Conservation (phyloP, 2,329 filamentous ascomycete species). For the Tolypocladium nubicola region DNA sequence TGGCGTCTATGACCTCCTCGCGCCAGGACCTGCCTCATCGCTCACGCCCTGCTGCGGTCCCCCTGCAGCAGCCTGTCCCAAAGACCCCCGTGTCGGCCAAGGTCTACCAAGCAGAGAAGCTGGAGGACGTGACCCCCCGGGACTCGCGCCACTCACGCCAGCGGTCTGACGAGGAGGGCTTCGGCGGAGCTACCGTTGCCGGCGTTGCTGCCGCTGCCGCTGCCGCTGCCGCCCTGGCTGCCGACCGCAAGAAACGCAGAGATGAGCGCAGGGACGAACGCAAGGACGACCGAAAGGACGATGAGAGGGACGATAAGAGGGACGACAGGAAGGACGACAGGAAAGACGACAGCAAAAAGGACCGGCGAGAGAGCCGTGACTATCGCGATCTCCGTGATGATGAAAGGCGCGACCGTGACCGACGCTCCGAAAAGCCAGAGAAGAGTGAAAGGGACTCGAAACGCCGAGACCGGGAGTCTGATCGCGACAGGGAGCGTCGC, state of each 20-base stretch:
- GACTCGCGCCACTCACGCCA: conserved; percentile 19
- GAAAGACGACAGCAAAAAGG: not conserved
- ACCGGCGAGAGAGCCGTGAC: conserved; percentile 6
- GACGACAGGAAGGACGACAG: not conserved
- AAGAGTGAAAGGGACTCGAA: conserved; percentile 10
- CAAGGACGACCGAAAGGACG: conserved; percentile 8
- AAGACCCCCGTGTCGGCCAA: conserved; percentile 60
- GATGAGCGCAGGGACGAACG: conserved; percentile 12
- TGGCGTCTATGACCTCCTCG: conserved; percentile 35
- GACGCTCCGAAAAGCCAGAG: conserved; percentile 5
- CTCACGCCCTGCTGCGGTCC: conserved; percentile 47
- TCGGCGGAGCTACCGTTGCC: conserved; percentile 34
- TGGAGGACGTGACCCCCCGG: conserved; percentile 24
- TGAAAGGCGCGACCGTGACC: conserved; percentile 10
- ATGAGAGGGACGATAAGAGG: conserved; percentile 4
- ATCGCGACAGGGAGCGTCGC: conserved; percentile 14
- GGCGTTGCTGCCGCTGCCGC: conserved; percentile 38
- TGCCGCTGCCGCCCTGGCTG: conserved; percentile 25
- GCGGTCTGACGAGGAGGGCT: conserved; percentile 25
- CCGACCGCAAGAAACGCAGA: conserved; percentile 12
- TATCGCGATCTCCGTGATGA: conserved; percentile 4
- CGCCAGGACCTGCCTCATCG: conserved; percentile 28
- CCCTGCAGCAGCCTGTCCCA: conserved; percentile 79
- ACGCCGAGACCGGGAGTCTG: conserved; percentile 7
- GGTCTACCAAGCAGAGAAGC: conserved; percentile 47